Evolutionary conservation across 1,284 basidiomycete genomes (phyloP).

Genomic region (Pascua guehoae): DNA sequence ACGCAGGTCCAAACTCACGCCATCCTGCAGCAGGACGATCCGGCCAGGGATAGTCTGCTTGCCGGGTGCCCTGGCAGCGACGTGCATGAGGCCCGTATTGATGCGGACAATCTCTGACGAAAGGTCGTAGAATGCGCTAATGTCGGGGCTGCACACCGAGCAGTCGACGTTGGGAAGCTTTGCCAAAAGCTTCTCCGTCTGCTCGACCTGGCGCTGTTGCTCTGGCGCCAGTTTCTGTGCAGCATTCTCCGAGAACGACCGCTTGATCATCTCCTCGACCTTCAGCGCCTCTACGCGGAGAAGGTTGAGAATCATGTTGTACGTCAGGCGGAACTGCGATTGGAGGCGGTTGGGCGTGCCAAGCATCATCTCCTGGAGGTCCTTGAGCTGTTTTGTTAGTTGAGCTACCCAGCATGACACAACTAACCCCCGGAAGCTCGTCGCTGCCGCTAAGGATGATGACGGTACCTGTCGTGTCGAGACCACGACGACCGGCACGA

Average conservation of each 20-base stretch:
- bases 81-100: conserved; percentile 65
- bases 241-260: conserved; percentile 97
- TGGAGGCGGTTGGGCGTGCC: conserved; percentile 87
- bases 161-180: conserved; percentile 67
- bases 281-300: conserved; percentile 91
- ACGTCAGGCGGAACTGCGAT: conserved; percentile 96
- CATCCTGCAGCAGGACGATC: conserved; percentile 77
- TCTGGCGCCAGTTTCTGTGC: conserved; percentile 89
- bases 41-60: conserved; percentile 71
- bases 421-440: conserved; percentile 71
- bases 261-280: conserved; percentile 99
- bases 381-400: conserved; percentile 57
- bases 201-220: conserved; percentile 76
- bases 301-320: conserved; percentile 98
- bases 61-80: conserved; percentile 60
- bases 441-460: conserved; percentile 82
- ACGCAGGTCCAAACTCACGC: conserved; percentile 52
- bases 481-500: conserved; percentile 90
- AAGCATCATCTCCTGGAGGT: conserved; percentile 84
- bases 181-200: conserved; percentile 73
- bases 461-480: conserved; percentile 96
- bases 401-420: background rate
- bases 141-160: conserved; percentile 63
- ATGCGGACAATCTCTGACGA: conserved; percentile 62
- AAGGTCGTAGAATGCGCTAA: conserved; percentile 75